Percentiles rank a stretch among this genome's conserved stretches.
Evolutionary conservation across 192 early-diverging fungal genomes (phyloP).

Genomic region (Powellomyces hirtus): DNA sequence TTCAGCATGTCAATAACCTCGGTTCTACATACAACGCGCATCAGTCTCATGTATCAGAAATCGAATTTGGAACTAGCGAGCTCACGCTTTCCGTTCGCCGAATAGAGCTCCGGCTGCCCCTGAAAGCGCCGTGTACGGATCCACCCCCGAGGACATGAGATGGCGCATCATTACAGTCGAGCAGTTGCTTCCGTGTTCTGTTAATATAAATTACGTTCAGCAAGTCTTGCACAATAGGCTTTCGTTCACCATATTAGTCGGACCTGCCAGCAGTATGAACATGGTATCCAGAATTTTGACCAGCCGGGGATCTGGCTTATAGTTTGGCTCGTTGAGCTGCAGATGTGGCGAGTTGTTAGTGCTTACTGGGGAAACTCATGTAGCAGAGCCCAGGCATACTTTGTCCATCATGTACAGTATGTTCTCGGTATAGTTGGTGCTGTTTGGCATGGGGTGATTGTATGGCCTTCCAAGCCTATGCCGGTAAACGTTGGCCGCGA

Average conservation of each 20-base stretch:
- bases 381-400: neutral
- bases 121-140: constrained; percentile 61
- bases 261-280: constrained; percentile 51
- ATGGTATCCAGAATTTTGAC: constrained; percentile 47
- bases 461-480: constrained; percentile 54
- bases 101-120: constrained; percentile 65
- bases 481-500: constrained; percentile 60
- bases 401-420: constrained; percentile 52
- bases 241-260: too few relatives aligned
- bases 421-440: constrained; percentile 43
- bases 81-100: constrained; percentile 58
- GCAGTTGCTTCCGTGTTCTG: constrained; percentile 51
- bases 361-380: too few relatives aligned
- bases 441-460: constrained; percentile 45
- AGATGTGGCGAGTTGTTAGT: too few relatives aligned
- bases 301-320: constrained; percentile 41
- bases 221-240: too few relatives aligned
- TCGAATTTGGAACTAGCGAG: too few relatives aligned
- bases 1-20: constrained; percentile 60
- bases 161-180: constrained; percentile 65
- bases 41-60: too few relatives aligned
- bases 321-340: constrained; percentile 48
- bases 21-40: neutral
- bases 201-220: too few relatives aligned
- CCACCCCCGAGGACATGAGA: constrained; percentile 59